Conservation (phyloP, 805 yeast genomes). For the Ogataea corticis region DNA sequence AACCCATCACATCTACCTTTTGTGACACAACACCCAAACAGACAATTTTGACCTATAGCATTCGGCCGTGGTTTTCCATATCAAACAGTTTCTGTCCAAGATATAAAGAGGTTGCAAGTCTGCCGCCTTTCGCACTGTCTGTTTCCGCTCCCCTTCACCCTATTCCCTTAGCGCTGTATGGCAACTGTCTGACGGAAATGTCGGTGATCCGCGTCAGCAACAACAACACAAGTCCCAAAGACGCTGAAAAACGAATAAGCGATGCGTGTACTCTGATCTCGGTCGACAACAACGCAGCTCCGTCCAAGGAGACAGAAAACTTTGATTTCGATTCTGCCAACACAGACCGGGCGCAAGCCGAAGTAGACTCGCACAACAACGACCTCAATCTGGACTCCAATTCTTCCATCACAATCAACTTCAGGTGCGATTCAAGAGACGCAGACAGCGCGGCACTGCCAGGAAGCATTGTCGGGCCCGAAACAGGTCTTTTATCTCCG, state of each 20-base stretch:
- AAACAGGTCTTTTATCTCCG: constrained; percentile 16
- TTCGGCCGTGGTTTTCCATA: constrained; percentile 4
- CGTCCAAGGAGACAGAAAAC: constrained; percentile 3
- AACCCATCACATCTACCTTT: constrained; percentile 4
- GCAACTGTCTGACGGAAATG: constrained; percentile 3
- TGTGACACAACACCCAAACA: background rate
- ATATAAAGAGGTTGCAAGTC: constrained; percentile 1
- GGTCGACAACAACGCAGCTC: background rate
- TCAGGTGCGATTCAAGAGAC: background rate
- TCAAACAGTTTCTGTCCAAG: background rate
- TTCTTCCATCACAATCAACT: constrained; percentile 15
- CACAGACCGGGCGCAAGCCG: background rate
- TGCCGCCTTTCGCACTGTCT: background rate
- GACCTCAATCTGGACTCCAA: constrained; percentile 15
- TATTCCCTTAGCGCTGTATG: constrained; percentile 3
- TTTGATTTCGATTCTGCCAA: background rate
- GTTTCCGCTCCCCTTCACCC: too few species aligned
- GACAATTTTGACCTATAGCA: constrained; percentile 3
- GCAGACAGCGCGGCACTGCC: background rate
- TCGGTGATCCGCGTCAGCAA: constrained; percentile 8
- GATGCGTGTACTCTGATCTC: constrained; percentile 12
- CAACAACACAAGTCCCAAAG: constrained; percentile 2
- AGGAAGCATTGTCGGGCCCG: constrained; percentile 12
- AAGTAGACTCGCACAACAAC: background rate
- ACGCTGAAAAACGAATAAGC: constrained; percentile 7